Conservation (phyloP, 1,139 yeast genomes). For the Taphrina wiesneri region DNA sequence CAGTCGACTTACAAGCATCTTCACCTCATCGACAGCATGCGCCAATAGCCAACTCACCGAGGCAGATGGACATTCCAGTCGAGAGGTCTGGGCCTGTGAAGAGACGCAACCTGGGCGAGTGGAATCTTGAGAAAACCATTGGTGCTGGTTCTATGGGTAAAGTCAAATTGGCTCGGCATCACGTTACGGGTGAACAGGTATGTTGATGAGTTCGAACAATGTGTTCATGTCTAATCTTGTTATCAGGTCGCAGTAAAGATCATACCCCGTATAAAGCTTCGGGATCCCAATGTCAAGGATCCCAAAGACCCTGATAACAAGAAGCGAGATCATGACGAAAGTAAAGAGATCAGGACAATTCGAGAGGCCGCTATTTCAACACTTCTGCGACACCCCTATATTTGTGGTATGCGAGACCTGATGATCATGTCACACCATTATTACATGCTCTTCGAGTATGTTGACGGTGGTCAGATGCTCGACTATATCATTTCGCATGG, state of each 20-base stretch:
- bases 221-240: neutral
- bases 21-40: neutral
- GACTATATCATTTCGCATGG: conserved; percentile 98
- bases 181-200: conserved; percentile 70
- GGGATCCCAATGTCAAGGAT: conserved; percentile 8
- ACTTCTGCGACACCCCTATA: conserved; percentile 85
- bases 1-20: neutral
- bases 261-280: conserved; percentile 44
- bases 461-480: conserved; percentile 95
- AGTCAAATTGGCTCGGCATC: conserved; percentile 88
- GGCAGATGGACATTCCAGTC: neutral
- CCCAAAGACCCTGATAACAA: conserved; percentile 58
- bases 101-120: conserved; percentile 66
- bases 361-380: conserved; percentile 95
- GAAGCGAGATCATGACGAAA: conserved; percentile 70
- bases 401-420: conserved; percentile 89
- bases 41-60: conserved; percentile 1
- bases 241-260: conserved; percentile 51
- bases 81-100: conserved; percentile 27
- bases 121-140: conserved; percentile 92
- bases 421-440: conserved; percentile 96
- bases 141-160: conserved; percentile 99
- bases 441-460: conserved; percentile 95
- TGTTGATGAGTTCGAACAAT: neutral
- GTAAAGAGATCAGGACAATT: conserved; percentile 86